Base-by-base conservation (phyloP, 805 yeast species). In the Pichia deserticola region DNA sequence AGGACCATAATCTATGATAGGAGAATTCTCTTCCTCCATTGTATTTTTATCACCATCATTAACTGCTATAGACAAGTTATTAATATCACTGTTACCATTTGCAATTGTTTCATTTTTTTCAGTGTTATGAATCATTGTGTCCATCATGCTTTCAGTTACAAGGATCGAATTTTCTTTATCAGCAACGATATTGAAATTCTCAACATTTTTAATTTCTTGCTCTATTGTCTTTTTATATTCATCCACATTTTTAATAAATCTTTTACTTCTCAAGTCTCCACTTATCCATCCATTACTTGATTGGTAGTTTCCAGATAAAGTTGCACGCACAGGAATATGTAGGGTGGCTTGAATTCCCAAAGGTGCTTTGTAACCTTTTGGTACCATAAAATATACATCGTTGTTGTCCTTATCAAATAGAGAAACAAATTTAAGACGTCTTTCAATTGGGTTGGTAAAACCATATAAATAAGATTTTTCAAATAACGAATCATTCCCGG, bases 1-100 rank as follows among this genome's bases (percentile, higher is more conserved):
- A 4, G 67, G 67, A 3, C 68, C 68, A 37, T 51, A 56, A 49
- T 64, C 68, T 5, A 63, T 43, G 29, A 30, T 36, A 6, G 40
- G 35, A 30, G 32, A 30, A 7, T 30, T 9, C 1, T 30, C 36
- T 34, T 36, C 20, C 29, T 30, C 9, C 5, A 10, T 42, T 28
- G 8, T 3, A 3, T 20, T 20, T 20, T 3, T 20, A 20, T 20
- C 20, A 20, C 11, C n/a, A 42, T 12, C 35, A 29, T 11, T 28
- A 42, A 13, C 45, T 25, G 40, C 36, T 9, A n/a, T n/a, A 12
- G 32, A 30, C 7, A 30, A 7, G 9, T 30, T 20, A 20, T 20
- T 30, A 30, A 30, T 9, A 30, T 30, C 32, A 30, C 7, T 7
- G 32, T 30, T 30, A 30, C 2, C 32, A 20, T 20, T 20, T 20